Conservation (phyloP, 2,329 filamentous ascomycete genomes). For the Aspergillus nomiae region DNA sequence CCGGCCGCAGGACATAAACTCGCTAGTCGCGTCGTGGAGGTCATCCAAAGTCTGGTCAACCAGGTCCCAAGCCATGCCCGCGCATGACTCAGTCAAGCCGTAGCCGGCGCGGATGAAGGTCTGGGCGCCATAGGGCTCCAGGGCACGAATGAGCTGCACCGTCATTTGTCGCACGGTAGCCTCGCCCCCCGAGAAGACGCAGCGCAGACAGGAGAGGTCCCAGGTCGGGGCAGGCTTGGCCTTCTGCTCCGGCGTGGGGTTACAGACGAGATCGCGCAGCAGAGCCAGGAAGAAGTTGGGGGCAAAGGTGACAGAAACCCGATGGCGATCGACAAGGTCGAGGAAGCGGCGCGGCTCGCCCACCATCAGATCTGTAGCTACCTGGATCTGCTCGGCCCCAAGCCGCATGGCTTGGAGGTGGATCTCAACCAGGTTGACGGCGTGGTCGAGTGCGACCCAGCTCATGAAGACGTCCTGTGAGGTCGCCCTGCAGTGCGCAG, state of each 20-base stretch:
- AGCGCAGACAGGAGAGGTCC: background rate
- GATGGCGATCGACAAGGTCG: background rate
- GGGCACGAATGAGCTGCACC: too few species aligned
- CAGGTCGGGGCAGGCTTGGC: background rate
- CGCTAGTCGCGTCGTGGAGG: too few species aligned
- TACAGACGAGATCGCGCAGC: background rate
- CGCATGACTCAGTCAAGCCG: too few species aligned
- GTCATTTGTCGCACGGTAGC: too few species aligned
- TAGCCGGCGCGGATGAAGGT: too few species aligned
- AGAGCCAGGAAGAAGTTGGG: background rate
- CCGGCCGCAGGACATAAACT: too few species aligned
- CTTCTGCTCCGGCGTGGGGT: background rate
- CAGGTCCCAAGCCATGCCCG: too few species aligned
- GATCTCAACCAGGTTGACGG: constrained; percentile 54
- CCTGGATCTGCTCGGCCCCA: background rate
- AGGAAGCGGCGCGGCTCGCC: background rate
- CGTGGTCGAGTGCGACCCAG: constrained; percentile 58
- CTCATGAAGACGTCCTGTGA: constrained; percentile 45
- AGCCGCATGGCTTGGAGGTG: constrained; percentile 42
- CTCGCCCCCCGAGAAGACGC: background rate
- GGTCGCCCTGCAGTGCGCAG: constrained; percentile 16
- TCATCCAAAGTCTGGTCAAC: too few species aligned
- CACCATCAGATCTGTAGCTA: background rate
- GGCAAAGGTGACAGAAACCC: background rate
- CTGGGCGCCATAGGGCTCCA: too few species aligned